Percentiles rank a stretch among this genome's conserved stretches.
Conservation (phyloP, 208 protist species). For the Acanthamoeba triangularis region DNA sequence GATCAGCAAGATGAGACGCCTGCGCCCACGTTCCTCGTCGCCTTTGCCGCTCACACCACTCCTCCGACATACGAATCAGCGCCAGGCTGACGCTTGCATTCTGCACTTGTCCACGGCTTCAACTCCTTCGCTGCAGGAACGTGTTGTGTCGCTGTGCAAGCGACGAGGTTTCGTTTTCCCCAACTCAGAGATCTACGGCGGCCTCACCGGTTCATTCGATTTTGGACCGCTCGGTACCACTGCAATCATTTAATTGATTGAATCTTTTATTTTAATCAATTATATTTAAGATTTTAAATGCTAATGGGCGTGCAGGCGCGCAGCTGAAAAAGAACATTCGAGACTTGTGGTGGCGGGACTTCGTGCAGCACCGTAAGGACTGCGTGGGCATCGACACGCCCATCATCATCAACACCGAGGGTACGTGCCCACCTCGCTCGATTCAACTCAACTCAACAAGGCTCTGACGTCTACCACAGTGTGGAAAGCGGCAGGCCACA, state of each 20-base stretch:
- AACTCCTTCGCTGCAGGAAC: constrained; percentile 9
- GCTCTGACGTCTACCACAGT: neutral
- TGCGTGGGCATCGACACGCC: constrained; percentile 87
- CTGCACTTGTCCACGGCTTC: neutral
- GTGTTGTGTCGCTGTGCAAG: constrained; percentile 57
- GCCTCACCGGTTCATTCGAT: constrained; percentile 48
- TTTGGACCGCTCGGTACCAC: constrained; percentile 41
- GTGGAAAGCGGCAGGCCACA: constrained; percentile 85
- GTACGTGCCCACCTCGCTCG: neutral
- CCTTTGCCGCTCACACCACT: too few species aligned
- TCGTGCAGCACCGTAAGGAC: constrained; percentile 85
- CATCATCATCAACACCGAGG: constrained; percentile 81
- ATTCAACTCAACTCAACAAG: too few species aligned
- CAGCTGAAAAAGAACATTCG: constrained; percentile 74
- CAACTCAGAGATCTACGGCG: constrained; percentile 75
- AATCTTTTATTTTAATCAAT: neutral
- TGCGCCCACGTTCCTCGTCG: too few species aligned
- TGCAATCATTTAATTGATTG: too few species aligned
- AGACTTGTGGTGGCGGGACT: constrained; percentile 65
- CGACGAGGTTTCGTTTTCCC: constrained; percentile 63
- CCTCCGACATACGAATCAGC: too few species aligned
- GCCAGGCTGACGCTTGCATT: neutral
- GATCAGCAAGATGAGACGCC: too few species aligned
- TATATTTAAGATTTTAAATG: neutral
- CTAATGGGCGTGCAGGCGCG: neutral